Evolutionary conservation across 139 green algal genomes (phyloP).

Genomic region (Coccomyxa sp.): DNA sequence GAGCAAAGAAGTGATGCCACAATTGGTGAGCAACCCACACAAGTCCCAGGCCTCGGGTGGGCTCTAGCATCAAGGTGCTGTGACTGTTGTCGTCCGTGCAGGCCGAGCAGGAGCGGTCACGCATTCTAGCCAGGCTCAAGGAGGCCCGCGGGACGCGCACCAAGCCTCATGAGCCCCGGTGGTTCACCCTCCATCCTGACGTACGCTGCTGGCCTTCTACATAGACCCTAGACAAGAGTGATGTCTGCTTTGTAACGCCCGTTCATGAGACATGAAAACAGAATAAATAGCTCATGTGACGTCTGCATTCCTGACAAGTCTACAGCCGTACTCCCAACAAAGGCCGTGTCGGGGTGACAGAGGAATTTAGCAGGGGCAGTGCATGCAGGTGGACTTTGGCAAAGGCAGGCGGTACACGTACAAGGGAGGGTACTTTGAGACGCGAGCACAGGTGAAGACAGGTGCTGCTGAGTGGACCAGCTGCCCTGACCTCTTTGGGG

Average conservation of each 20-base stretch:
- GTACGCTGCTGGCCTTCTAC: too few species aligned
- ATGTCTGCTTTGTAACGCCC: too few species aligned
- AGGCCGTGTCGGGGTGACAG: too few species aligned
- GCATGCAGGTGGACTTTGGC: background rate
- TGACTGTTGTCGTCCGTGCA: background rate
- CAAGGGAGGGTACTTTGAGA: slow-evolving; percentile 2
- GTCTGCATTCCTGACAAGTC: too few species aligned
- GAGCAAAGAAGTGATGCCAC: too few species aligned
- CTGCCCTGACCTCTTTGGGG: background rate
- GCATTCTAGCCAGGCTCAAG: background rate
- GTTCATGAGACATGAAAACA: too few species aligned
- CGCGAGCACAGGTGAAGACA: background rate
- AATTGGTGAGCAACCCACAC: too few species aligned
- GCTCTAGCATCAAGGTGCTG: background rate
- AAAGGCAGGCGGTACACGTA: background rate
- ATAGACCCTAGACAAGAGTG: too few species aligned
- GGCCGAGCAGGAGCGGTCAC: background rate
- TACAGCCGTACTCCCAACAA: too few species aligned
- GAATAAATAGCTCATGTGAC: too few species aligned
- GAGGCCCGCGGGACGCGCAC: background rate
- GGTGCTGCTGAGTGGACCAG: background rate
- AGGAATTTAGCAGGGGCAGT: too few species aligned
- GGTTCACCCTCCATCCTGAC: background rate
- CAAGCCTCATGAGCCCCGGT: background rate
- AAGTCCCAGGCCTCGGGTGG: background rate